Conservation (phyloP, 768 basidiomycete genomes). For the Lactarius evosmus region DNA sequence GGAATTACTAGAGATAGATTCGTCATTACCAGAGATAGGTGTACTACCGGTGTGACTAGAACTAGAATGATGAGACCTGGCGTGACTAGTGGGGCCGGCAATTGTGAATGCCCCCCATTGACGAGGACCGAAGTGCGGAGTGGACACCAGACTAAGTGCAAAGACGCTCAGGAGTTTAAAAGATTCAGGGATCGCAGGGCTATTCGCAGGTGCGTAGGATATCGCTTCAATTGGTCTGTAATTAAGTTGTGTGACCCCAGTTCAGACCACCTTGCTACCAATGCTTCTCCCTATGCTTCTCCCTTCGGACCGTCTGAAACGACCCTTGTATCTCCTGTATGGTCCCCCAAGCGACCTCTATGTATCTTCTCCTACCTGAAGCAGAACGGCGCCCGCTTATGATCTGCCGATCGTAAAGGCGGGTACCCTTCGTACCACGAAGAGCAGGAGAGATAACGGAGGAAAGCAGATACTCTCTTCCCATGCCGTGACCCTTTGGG, state of each 20-base stretch:
- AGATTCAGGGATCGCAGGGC: conserved; percentile 77
- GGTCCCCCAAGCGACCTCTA: conserved; percentile 75
- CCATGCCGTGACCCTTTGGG: conserved; percentile 76
- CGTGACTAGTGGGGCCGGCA: too few relatives aligned
- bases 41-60: too few relatives aligned
- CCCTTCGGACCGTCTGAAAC: conserved; percentile 39
- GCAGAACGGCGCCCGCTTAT: conserved; percentile 95
- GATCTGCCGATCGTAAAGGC: conserved; percentile 90
- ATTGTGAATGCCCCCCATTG: conserved; percentile 47
- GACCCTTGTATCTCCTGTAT: conserved; percentile 62
- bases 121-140: conserved; percentile 41
- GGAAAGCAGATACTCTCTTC: conserved; percentile 58
- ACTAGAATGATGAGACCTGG: too few relatives aligned
- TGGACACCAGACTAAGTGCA: conserved; percentile 52
- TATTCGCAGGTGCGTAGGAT: conserved; percentile 75
- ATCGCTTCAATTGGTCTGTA: background rate
- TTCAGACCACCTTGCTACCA: conserved; percentile 87
- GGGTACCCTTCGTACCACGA: conserved; percentile 14
- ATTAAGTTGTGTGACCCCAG: conserved; percentile 40
- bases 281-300: conserved; percentile 84
- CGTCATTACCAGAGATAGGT: too few relatives aligned
- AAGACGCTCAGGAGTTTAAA: conserved; percentile 59
- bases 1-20: too few relatives aligned
- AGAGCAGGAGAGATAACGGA: background rate
- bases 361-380: conserved; percentile 95